Evolutionary conservation across 768 basidiomycete genomes (phyloP), one percentile per base, ranked within the genome.

Genomic region (Serendipita sp.): DNA sequence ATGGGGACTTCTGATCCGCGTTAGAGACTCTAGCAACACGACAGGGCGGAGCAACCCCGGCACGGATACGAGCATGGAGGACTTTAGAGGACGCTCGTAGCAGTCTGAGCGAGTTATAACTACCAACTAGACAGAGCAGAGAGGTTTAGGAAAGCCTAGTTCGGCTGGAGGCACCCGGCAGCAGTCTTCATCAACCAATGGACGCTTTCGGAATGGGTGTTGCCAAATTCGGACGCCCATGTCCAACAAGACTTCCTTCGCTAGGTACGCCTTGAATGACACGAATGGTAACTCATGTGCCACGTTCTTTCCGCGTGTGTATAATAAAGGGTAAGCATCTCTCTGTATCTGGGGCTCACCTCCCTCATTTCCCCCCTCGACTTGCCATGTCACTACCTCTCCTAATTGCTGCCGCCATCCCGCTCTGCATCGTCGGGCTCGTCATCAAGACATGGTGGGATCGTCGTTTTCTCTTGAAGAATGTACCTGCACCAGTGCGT

Each of bases 1-100:
- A 60, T 60, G 56, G 56, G 56, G 56, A 32, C 28, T 60, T 60
- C 56, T 60, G 56, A 60, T 60, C 56, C 56, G 56, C 56, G 56
- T 60, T 60, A 32, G 56, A 60, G 56, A 51, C 18, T 18, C n/a
- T 18, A 18, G 48, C 48, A 51, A 51, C 48, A 32, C 41, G 48
- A 51, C 48, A 51, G 48, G 30, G 18, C 18, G 48, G 30, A 32
- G 48, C 30, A 18, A 32, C 48, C 48, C 30, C 48, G 48, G 30
- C 48, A 32, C 48, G 48, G 48, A 51, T 8, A n/a, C n/a, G 18
- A n/a, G n/a, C 48, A 5, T 51, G n/a, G n/a, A 32, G 30, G 48
- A 8, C 48, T n/a, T 8, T 51, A 5, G 8, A 18, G 48, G n/a
- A 5, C 48, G n/a, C n/a, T 32, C n/a, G 5, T 18, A 8, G 30